Evolutionary conservation across 495 filamentous ascomycete genomes (phyloP), one percentile per base, ranked within the genome.

Genomic region (Neurospora sublineolata): DNA sequence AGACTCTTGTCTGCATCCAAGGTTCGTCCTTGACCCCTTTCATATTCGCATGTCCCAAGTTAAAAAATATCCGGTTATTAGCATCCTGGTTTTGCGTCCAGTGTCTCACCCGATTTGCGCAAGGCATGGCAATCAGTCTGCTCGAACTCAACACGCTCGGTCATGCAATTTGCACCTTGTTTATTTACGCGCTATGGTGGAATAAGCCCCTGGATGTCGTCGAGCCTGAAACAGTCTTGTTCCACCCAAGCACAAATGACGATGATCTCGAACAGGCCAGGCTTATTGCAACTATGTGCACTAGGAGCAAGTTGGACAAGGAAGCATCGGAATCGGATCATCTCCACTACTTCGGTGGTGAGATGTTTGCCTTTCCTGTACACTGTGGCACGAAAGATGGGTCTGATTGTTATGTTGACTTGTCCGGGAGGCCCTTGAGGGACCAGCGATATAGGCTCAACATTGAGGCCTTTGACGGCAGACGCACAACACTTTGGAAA

Each of bases 41-140:
- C 1, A 0, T 3, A 20, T 44, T 44, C 18, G 0, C 18, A n/a
- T 1, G 3, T 44, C 37, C 37, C 0, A n/a, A 46, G 3, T n/a
- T 52, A 23, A 52, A 3, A 20, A 44, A 0, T 20, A 23, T 11
- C 18, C 3, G 0, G 3, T 23, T 1, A 3, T 27, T 10, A 58
- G 46, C 46, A 58, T 58, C 11, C 2, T 58, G 46, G 46, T 58
- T 58, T 58, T 58, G 23, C 6, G 11, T 58, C 23, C 46, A 58
- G 6, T 58, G 46, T 3, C 23, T 58, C 9, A 58, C 46, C 14
- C 46, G 46, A 27, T 58, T 58, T 58, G 10, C 46, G 3, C 46
- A 58, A 14, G 23, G 46, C 12, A 0, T 58, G 0, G 46, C 23
- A 16, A 58, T 58, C 5, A 58, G 46, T 58, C 23, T 58, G 1